A percentile compares a stretch with the other conserved stretches of the same genome.
Conservation (phyloP, 2,329 filamentous ascomycete genomes). For the Talaromyces rugulosus region DNA sequence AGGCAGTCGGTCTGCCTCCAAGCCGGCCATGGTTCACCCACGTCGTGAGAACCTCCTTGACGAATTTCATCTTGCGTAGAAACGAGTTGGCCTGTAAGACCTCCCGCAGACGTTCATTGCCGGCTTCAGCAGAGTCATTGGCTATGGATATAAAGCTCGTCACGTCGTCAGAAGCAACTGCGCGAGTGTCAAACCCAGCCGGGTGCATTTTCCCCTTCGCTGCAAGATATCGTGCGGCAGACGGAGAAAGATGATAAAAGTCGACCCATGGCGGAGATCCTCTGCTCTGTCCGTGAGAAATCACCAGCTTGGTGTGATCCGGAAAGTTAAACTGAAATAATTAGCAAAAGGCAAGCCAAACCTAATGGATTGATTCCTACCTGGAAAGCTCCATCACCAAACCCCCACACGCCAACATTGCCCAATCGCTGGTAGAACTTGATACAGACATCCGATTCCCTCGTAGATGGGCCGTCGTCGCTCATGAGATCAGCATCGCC, state of each 20-base stretch:
- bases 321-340: constrained; percentile 45
- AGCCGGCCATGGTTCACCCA: constrained; percentile 37
- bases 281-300: constrained; percentile 37
- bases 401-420: constrained; percentile 52
- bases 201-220: constrained; percentile 40
- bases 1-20: constrained; percentile 27
- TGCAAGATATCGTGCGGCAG: constrained; percentile 41
- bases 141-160: constrained; percentile 39
- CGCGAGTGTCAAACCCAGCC: constrained; percentile 40
- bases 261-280: constrained; percentile 41
- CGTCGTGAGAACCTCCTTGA: constrained; percentile 36
- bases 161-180: constrained; percentile 38
- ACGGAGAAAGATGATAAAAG: constrained; percentile 46
- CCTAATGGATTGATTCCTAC: constrained; percentile 16
- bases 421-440: constrained; percentile 50
- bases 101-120: constrained; percentile 36
- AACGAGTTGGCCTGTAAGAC: constrained; percentile 44
- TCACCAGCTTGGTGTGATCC: constrained; percentile 49
- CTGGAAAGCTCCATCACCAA: constrained; percentile 47
- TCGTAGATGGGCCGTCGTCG: constrained; percentile 21
- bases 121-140: constrained; percentile 29
- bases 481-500: constrained; percentile 29
- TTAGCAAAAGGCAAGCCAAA: neutral
- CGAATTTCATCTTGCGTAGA: constrained; percentile 39
- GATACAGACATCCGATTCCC: constrained; percentile 37